Evolutionary conservation across 1,284 basidiomycete species (phyloP).

Genomic region (Pseudozyma sp.): DNA sequence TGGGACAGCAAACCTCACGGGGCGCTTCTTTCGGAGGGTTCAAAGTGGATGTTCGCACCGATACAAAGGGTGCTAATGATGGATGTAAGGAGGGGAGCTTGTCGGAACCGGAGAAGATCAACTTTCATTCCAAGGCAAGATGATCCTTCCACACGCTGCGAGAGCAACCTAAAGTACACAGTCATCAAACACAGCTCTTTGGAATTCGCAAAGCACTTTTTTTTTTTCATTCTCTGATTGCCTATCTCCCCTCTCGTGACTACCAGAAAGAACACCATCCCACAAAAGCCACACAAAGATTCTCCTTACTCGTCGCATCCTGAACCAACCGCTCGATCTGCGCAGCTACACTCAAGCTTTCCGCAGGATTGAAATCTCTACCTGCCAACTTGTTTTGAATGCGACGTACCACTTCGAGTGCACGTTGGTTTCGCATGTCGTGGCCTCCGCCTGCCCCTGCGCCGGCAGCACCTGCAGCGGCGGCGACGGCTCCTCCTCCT

Average conservation of each 20-base stretch:
- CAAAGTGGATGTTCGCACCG: too few species aligned
- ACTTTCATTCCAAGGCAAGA: too few species aligned
- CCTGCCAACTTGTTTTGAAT: conserved; percentile 68
- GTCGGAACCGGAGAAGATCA: too few species aligned
- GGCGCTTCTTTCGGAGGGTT: too few species aligned
- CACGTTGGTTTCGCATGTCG: conserved; percentile 62
- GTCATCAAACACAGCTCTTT: too few species aligned
- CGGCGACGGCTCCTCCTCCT: conserved; percentile 14
- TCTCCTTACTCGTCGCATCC: conserved; percentile 66
- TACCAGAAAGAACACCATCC: conserved; percentile 67
- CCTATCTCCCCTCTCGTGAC: neutral
- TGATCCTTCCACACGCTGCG: too few species aligned
- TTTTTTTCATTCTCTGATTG: too few species aligned
- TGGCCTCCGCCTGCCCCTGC: conserved; percentile 4
- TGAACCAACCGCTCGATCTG: conserved; percentile 64
- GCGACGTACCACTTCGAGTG: conserved; percentile 64
- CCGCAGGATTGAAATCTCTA: conserved; percentile 62
- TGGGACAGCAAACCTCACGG: too few species aligned
- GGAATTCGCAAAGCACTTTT: too few species aligned
- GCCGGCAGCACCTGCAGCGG: neutral
- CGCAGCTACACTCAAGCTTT: conserved; percentile 52
- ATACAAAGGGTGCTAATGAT: too few species aligned
- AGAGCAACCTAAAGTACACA: too few species aligned
- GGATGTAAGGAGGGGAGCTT: too few species aligned
- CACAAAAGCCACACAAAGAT: conserved; percentile 66